Evolutionary conservation across 176 grass and related monocot species (phyloP).

Genomic region (Hordeum marinum): DNA sequence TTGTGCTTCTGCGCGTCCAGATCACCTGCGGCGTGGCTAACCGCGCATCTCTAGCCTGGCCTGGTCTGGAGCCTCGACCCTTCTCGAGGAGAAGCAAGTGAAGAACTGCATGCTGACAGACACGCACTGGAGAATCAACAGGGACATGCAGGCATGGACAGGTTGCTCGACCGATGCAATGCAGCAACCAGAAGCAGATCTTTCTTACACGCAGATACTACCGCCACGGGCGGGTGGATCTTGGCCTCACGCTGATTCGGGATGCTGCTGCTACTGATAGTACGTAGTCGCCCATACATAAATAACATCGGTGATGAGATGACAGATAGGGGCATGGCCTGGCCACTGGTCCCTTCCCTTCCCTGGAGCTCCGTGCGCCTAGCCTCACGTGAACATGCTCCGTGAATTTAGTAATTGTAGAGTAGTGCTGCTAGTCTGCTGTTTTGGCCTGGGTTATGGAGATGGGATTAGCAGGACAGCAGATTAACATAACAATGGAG

Average conservation of each 20-base stretch:
- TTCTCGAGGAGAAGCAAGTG: neutral
- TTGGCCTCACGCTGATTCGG: neutral
- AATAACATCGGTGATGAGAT: constrained; percentile 2
- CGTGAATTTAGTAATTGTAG: no score
- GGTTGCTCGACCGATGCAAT: no score
- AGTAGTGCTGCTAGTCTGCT: neutral
- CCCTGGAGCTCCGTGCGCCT: neutral
- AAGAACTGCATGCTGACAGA: neutral
- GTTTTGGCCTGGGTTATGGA: neutral
- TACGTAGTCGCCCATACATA: neutral
- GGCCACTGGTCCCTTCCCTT: neutral
- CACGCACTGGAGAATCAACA: no score
- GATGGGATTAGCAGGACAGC: no score
- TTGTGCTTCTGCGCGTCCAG: neutral
- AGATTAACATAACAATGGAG: neutral
- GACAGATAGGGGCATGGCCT: constrained; percentile 12
- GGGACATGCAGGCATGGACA: neutral
- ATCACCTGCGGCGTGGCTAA: neutral
- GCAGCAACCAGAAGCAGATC: neutral
- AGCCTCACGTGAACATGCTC: no score
- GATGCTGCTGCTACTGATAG: neutral
- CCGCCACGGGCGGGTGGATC: neutral
- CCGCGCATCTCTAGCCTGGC: neutral
- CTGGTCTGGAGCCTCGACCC: neutral
- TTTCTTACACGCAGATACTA: neutral